These are phyloP conservation scores for Suillus americanus DNA, from an alignment of 768 basidiomycete genomes.

Conservation along the genomic window DNA sequence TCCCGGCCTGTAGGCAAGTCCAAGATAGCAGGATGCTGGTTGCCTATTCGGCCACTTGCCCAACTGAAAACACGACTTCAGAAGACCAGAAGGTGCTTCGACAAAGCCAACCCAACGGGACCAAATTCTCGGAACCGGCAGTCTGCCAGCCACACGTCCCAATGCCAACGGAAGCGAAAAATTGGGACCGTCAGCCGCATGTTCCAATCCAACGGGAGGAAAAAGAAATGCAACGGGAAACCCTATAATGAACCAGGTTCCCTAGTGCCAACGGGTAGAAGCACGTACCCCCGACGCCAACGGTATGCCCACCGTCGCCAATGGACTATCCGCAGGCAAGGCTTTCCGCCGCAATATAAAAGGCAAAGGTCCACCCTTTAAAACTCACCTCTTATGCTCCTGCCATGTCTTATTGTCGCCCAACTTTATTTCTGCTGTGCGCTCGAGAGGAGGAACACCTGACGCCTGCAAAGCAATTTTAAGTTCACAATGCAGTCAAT, in stretches of 20 bases:
- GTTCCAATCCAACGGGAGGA: background rate
- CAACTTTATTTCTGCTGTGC: slow-evolving; percentile 49
- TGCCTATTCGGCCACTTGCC: background rate
- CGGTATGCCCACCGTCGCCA: background rate
- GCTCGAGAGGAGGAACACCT: slow-evolving; percentile 72
- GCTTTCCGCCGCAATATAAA: background rate
- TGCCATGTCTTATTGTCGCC: slow-evolving; percentile 54
- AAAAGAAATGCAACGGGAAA: background rate
- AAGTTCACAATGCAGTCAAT: background rate
- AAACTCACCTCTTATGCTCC: slow-evolving; percentile 54
- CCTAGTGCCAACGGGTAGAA: background rate
- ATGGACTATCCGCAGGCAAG: background rate
- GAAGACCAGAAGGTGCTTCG: background rate
- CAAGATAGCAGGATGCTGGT: background rate
- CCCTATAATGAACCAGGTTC: background rate
- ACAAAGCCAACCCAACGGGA: background rate
- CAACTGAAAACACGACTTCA: background rate
- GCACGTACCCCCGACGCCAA: background rate
- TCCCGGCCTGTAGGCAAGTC: background rate
- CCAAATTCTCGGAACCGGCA: background rate
- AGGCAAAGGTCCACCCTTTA: background rate
- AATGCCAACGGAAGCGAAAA: background rate
- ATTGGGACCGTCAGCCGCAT: too few relatives aligned
- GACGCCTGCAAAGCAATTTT: slow-evolving; percentile 41
- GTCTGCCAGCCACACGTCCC: background rate